Base-by-base conservation (phyloP, 768 basidiomycete species). In the Podaxis rugospora region DNA sequence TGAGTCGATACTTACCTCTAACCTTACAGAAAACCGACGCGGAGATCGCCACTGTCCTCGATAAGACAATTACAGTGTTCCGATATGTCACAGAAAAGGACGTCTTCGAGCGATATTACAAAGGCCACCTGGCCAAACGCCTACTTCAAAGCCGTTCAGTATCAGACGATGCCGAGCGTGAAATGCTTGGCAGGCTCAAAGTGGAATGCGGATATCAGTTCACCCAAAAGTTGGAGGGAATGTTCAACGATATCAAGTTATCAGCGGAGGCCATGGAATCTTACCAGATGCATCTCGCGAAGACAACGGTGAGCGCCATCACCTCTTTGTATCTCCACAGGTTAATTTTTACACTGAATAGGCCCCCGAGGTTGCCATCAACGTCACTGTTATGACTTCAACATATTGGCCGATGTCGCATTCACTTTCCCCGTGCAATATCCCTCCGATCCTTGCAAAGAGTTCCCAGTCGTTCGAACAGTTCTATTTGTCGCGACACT, bases 21-120 rank as follows among this genome's bases (percentile, higher is more conserved):
- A 16, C 64, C 36, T 25, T 21, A 1, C 68, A 98, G 97, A 98
- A 97, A 95, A 86, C 92, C 27, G 97, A 98, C 61, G 78, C 81
- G 18, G 97, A 99, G 69, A 88, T 98, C 55, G 96, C 98, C 66
- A 71, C 72, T 36, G 84, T 96, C 4, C 77, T 99, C 62, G 96
- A 98, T 69, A 98, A 97, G 76, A 95, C 97, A 0, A 97, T 98
- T 72, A 92, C 88, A 1, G 85, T 98, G 28, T 99, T 99, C 83
- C 84, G 96, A 52, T 99, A 87, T 76, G 80, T 98, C 60, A 82
- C 86, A 1, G 95, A 98, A 74, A 98, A 98, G 74, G 97, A 99
- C 69, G 84, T 94, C 13, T 99, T 99, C 70, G 97, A 99, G 72
- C 84, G 92, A 36, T 98, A 98, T 72, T 99, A 99, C 79, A 98